phyloP scores from a whole-genome alignment of 768 basidiomycete genomes.

The Tulasnella sp. region DNA sequence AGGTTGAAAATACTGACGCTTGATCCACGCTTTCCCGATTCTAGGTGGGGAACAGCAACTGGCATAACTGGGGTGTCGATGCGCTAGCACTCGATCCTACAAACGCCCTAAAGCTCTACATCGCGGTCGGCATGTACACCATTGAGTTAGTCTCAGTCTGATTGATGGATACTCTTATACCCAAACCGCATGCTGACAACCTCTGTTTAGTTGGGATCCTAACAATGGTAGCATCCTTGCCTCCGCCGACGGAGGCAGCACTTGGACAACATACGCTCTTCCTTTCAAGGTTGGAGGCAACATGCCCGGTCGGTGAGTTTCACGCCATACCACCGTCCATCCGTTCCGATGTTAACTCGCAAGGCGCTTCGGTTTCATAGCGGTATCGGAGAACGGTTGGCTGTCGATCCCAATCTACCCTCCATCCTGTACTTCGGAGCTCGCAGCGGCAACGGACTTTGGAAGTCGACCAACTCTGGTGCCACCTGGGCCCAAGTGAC shows the following conservation, averaged over 20 bases:
- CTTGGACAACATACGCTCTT: conserved; percentile 39
- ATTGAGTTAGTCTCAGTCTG: conserved; percentile 33
- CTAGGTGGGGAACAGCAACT: conserved; percentile 8
- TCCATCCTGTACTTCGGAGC: conserved; percentile 53
- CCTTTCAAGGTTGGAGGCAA: conserved; percentile 61
- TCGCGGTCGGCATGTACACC: conserved; percentile 21
- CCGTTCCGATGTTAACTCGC: conserved; percentile 21
- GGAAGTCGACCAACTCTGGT: conserved; percentile 53
- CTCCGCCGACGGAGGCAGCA: conserved; percentile 46
- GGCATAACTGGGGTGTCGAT: conserved; percentile 44
- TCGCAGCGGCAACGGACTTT: conserved; percentile 51
- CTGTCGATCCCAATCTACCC: conserved; percentile 51
- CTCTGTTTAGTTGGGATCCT: conserved; percentile 32
- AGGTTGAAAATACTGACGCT: not conserved
- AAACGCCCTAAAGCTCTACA: conserved; percentile 38
- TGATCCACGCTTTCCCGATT: not conserved
- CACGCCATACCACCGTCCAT: not conserved
- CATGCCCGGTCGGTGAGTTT: conserved; percentile 50
- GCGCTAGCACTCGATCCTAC: conserved; percentile 54
- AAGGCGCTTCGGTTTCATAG: not conserved
- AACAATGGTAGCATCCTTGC: conserved; percentile 53
- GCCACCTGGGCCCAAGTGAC: conserved; percentile 49
- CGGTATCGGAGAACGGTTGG: conserved; percentile 37
- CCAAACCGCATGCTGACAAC: not conserved
- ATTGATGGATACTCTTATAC: not conserved